Evolutionary conservation across 306 rosid species (phyloP).

Genomic region (Trifolium subterraneum): DNA sequence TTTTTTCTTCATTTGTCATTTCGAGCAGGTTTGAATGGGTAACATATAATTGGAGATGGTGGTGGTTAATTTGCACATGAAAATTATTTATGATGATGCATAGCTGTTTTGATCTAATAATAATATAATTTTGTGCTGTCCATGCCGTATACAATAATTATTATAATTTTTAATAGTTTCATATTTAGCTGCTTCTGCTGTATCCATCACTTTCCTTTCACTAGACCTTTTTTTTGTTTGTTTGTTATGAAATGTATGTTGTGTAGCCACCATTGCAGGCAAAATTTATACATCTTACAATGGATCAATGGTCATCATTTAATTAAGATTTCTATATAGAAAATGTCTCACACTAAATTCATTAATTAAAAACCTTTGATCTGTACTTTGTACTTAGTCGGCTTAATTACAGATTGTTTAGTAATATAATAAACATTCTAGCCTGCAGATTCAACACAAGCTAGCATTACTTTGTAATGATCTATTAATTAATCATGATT

Average conservation of each 20-base stretch:
- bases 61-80: slow-evolving; percentile 29
- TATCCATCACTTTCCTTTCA: slow-evolving; percentile 17
- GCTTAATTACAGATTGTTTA: slow-evolving; percentile 37
- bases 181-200: slow-evolving; percentile 5
- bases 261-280: slow-evolving; percentile 49
- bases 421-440: slow-evolving; percentile 47
- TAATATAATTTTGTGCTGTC: slow-evolving; percentile 24
- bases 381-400: slow-evolving; percentile 42
- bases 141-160: slow-evolving; percentile 12
- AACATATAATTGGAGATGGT: slow-evolving; percentile 18
- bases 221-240: neutral
- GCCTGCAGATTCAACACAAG: slow-evolving; percentile 49
- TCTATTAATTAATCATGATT: slow-evolving; percentile 36
- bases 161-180: slow-evolving; percentile 12
- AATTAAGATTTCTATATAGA: slow-evolving; percentile 4
- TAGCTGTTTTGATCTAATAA: slow-evolving; percentile 18
- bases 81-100: slow-evolving; percentile 19
- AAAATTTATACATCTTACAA: slow-evolving; percentile 37
- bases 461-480: neutral
- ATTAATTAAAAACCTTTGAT: slow-evolving; percentile 40
- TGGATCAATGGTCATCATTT: slow-evolving; percentile 43
- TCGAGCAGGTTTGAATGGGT: neutral
- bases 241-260: slow-evolving; percentile 41
- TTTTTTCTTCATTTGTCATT: neutral
- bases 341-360: slow-evolving; percentile 28